phyloP scores from a whole-genome alignment of 2,329 filamentous ascomycete genomes.

The Talaromyces atroroseus region DNA sequence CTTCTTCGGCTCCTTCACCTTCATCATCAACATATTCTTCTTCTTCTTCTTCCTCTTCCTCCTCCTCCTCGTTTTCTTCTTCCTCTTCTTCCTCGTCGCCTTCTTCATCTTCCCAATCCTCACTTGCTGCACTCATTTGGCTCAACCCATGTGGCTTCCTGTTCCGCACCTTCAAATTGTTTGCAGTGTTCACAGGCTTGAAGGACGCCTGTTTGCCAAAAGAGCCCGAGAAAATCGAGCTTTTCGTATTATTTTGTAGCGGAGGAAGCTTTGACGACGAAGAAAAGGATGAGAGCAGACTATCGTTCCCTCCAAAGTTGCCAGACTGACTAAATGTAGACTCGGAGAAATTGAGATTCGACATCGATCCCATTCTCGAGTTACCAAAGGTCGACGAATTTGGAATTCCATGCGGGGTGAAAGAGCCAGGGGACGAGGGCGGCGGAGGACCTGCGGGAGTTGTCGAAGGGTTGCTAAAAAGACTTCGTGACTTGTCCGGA shows the following conservation, averaged over 20 bases:
- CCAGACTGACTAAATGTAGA: constrained; percentile 34
- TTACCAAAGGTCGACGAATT: constrained; percentile 49
- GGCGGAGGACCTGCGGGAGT: constrained; percentile 55
- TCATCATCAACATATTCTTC: constrained; percentile 18
- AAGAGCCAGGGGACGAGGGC: constrained; percentile 43
- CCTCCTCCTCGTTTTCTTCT: constrained; percentile 2
- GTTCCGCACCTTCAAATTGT: constrained; percentile 12
- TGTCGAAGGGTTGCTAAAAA: constrained; percentile 45
- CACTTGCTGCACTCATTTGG: constrained; percentile 13
- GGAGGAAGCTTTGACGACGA: constrained; percentile 29
- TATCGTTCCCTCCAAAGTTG: constrained; percentile 30
- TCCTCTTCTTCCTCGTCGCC: background rate
- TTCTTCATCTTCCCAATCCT: constrained; percentile 14
- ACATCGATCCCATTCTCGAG: constrained; percentile 41
- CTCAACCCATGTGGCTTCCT: constrained; percentile 12
- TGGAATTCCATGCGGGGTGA: constrained; percentile 52
- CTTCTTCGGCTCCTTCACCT: constrained; percentile 16
- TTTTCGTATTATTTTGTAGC: constrained; percentile 25
- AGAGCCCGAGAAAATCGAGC: constrained; percentile 19
- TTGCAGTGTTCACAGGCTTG: constrained; percentile 22
- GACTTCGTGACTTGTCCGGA: constrained; percentile 32
- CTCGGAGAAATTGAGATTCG: constrained; percentile 32
- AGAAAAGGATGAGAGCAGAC: constrained; percentile 33
- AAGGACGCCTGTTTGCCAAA: constrained; percentile 25
- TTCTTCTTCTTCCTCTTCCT: constrained; percentile 8